A percentile compares a stretch with the other conserved stretches of the same genome.
These are phyloP conservation scores for Massariosphaeria phaeospora DNA, from an alignment of 495 filamentous ascomycete species.

Conservation along the genomic window DNA sequence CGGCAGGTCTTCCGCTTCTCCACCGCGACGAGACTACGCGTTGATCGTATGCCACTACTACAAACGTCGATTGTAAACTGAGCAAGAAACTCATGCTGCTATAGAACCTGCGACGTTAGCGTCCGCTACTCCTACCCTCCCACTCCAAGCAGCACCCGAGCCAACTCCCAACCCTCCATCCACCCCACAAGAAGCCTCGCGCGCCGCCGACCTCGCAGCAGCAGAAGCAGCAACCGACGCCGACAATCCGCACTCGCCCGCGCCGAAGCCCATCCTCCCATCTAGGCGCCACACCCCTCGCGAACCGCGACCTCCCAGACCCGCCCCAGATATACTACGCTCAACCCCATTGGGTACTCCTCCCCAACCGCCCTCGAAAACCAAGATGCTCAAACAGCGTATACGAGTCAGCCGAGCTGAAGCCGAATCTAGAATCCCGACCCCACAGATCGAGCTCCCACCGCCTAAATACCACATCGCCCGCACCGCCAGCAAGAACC, in stretches of 20 bases:
- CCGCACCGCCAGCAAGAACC: slow-evolving; percentile 64
- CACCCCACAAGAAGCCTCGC: slow-evolving; percentile 8
- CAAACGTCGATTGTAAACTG: not conserved
- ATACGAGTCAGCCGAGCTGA: too few relatives aligned
- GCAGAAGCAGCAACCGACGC: slow-evolving; percentile 28
- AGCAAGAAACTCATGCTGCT: slow-evolving; percentile 9
- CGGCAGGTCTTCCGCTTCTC: slow-evolving; percentile 38
- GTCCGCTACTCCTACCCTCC: slow-evolving; percentile 11
- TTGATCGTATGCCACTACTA: slow-evolving; percentile 28
- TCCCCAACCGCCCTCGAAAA: not conserved
- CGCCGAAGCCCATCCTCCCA: slow-evolving; percentile 32
- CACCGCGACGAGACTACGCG: slow-evolving; percentile 26
- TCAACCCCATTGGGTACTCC: not conserved
- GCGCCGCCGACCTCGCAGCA: slow-evolving; percentile 19
- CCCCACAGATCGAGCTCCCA: slow-evolving; percentile 15
- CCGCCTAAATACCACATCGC: slow-evolving; percentile 59
- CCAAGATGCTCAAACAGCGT: too few relatives aligned
- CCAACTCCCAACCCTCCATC: slow-evolving; percentile 31
- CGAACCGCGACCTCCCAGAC: not conserved
- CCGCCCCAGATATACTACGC: not conserved
- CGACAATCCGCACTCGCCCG: slow-evolving; percentile 36
- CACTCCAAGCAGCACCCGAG: slow-evolving; percentile 7
- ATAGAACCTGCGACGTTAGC: slow-evolving; percentile 8
- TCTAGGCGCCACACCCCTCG: not conserved
- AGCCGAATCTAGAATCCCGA: too few relatives aligned